Conservation (phyloP, 78 protist species). For the Guillardia theta region DNA sequence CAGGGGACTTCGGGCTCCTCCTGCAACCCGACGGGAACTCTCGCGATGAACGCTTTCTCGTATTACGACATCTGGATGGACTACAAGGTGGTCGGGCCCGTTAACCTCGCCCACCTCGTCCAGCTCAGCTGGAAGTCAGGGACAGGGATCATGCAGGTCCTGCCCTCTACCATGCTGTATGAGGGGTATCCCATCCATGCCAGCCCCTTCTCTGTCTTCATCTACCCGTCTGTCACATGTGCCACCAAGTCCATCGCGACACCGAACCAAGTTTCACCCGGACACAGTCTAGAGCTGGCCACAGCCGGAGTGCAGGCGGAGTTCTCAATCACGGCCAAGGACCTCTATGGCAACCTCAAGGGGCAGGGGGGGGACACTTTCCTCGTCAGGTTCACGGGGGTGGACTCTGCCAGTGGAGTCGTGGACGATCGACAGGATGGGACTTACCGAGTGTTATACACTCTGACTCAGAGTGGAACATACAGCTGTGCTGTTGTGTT, state of each 20-base stretch:
- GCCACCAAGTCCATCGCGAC: not conserved
- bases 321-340: conserved; percentile 29
- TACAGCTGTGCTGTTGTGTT: not conserved
- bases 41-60: not conserved
- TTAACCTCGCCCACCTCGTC: not conserved
- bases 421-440: not conserved
- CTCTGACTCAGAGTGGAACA: not conserved
- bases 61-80: conserved; percentile 13
- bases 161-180: not conserved
- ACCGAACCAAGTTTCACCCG: not conserved
- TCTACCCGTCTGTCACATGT: not conserved
- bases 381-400: not conserved
- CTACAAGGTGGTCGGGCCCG: not conserved
- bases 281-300: not conserved
- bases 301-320: conserved; percentile 29
- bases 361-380: not conserved
- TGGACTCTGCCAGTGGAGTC: not conserved
- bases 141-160: not conserved
- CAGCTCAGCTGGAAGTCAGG: not conserved
- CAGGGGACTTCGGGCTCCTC: too few relatives aligned
- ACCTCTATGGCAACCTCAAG: not conserved
- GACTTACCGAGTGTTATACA: not conserved
- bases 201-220: not conserved
- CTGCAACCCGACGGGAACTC: not conserved
- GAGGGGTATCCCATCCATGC: not conserved